Percentiles rank a stretch among this genome's conserved stretches.
phyloP scores from a whole-genome alignment of 768 basidiomycete genomes.

The Panaeolus cyanescens region DNA sequence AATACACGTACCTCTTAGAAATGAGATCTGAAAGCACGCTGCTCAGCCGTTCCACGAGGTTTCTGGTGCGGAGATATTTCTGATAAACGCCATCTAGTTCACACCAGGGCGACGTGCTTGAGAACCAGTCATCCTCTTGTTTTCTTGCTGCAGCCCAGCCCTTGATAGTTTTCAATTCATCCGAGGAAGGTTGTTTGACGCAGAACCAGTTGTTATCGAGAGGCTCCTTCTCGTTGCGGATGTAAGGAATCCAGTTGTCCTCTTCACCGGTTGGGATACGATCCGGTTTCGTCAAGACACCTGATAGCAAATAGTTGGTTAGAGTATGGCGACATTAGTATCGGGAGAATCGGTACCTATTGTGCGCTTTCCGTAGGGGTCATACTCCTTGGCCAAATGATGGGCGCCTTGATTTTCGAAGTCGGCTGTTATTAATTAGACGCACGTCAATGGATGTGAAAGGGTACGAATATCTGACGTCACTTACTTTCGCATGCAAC shows the following conservation, averaged over 20 bases:
- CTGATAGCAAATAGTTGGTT: conserved; percentile 28
- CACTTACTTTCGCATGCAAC: conserved; percentile 65
- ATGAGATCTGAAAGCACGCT: conserved; percentile 64
- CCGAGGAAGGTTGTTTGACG: conserved; percentile 45
- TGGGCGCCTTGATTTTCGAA: conserved; percentile 81
- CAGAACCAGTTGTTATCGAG: conserved; percentile 60
- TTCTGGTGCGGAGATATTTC: conserved; percentile 55
- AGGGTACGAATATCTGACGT: background rate
- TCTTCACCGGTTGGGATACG: conserved; percentile 59
- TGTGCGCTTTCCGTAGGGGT: conserved; percentile 65
- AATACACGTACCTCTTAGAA: conserved; percentile 48
- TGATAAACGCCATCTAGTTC: conserved; percentile 51
- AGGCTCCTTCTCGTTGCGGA: conserved; percentile 50
- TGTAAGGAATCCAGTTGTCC: conserved; percentile 52
- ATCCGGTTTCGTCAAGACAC: conserved; percentile 77
- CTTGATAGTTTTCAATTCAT: conserved; percentile 48
- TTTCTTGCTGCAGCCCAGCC: conserved; percentile 63
- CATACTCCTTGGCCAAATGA: conserved; percentile 58
- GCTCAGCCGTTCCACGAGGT: conserved; percentile 60
- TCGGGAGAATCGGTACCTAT: conserved; percentile 52
- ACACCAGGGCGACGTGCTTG: conserved; percentile 52
- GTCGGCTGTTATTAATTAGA: conserved; percentile 58
- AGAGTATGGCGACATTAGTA: background rate
- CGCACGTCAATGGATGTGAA: background rate
- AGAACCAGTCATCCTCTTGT: conserved; percentile 60